Conservation (phyloP, 352 stramenopile genomes). For the Phytophthora pinifolia region DNA sequence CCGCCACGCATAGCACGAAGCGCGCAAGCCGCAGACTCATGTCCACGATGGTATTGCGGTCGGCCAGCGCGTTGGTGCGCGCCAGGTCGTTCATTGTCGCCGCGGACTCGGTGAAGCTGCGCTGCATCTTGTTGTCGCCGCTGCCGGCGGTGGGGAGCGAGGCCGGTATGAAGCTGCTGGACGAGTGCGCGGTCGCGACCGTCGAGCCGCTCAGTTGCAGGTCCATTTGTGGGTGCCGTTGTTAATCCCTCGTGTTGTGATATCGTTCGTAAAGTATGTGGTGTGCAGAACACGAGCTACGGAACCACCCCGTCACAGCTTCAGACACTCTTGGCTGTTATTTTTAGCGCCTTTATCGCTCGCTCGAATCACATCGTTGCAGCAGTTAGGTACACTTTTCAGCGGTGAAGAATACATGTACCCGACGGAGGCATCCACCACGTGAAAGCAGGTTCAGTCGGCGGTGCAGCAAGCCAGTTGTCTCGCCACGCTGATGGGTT, state of each 20-base stretch:
- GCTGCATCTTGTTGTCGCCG: conserved; percentile 25
- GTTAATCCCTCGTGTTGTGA: neutral
- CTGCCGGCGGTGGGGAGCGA: neutral
- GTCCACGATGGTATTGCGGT: conserved; percentile 63
- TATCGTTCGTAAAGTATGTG: neutral
- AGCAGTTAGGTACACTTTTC: neutral
- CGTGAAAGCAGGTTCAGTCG: too few relatives aligned
- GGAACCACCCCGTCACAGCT: too few relatives aligned
- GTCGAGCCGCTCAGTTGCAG: neutral
- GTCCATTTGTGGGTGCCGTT: neutral
- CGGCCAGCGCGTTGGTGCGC: conserved; percentile 44
- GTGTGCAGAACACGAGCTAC: too few relatives aligned
- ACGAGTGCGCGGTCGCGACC: conserved; percentile 1
- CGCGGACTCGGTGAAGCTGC: conserved; percentile 20
- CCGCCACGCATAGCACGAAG: conserved; percentile 40
- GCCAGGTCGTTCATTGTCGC: conserved; percentile 20
- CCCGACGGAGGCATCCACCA: too few relatives aligned
- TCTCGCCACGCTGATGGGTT: neutral
- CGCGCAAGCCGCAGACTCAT: conserved; percentile 48
- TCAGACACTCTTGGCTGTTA: too few relatives aligned
- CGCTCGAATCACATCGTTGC: neutral
- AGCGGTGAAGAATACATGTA: too few relatives aligned
- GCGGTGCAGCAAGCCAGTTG: neutral
- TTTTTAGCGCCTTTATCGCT: too few relatives aligned
- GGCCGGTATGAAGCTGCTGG: conserved; percentile 14